These are phyloP conservation scores for Aspergillus cavernicola DNA, from an alignment of 495 filamentous ascomycete species.

Conservation along the genomic window DNA sequence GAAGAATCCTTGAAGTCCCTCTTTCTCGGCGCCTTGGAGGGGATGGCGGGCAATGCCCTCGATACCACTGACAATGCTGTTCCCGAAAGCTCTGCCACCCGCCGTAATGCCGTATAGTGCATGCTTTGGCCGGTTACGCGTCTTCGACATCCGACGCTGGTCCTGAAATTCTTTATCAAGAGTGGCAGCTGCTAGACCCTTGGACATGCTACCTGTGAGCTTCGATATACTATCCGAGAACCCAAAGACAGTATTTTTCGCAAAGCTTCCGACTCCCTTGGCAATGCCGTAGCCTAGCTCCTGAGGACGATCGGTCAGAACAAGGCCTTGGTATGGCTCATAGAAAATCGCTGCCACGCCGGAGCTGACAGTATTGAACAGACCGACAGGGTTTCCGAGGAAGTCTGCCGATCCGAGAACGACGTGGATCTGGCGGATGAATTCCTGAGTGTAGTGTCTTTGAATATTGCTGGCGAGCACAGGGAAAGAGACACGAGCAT, in stretches of 20 bases:
- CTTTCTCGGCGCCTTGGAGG: conserved; percentile 92
- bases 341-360: conserved; percentile 98
- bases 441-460: conserved; percentile 93
- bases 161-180: conserved; percentile 99
- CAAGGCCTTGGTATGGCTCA: conserved; percentile 95
- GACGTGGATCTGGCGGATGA: conserved; percentile 91
- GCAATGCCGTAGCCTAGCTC: conserved; percentile 93
- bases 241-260: conserved; percentile 97
- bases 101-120: conserved; percentile 94
- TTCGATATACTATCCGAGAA: conserved; percentile 95
- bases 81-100: conserved; percentile 91
- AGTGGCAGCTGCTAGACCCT: conserved; percentile 89
- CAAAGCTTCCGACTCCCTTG: conserved; percentile 92
- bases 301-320: conserved; percentile 92
- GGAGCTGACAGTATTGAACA: conserved; percentile 98
- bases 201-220: conserved; percentile 93
- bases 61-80: conserved; percentile 85
- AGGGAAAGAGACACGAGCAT: conserved; percentile 84
- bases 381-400: conserved; percentile 94
- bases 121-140: conserved; percentile 92
- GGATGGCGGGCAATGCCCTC: conserved; percentile 91
- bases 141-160: conserved; percentile 85
- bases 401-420: conserved; percentile 96
- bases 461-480: conserved; percentile 79
- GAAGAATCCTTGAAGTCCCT: conserved; percentile 88